Conservation (phyloP, 148 eudicot genomes). For the Polygonum aviculare region DNA sequence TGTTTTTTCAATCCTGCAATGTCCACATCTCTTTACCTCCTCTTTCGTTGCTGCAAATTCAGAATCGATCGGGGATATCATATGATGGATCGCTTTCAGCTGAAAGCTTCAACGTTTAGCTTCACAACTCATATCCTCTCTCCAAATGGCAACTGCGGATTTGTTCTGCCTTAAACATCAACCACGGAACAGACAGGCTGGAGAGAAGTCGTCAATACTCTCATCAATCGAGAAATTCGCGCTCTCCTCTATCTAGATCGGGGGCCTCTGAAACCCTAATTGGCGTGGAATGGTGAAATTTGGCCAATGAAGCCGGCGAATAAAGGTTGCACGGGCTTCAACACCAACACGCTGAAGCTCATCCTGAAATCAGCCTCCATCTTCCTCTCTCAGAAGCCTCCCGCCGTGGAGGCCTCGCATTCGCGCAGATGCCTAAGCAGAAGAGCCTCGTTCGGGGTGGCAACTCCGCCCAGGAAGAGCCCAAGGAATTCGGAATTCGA, state of each 20-base stretch:
- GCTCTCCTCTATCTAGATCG: neutral
- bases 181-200: neutral
- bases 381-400: neutral
- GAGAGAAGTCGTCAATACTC: neutral
- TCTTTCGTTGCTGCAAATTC: too few relatives aligned
- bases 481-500: neutral
- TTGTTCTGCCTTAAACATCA: neutral
- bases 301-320: neutral
- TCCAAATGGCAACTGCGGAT: neutral
- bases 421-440: neutral
- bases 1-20: too few relatives aligned
- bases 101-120: neutral
- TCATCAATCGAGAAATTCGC: neutral
- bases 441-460: neutral
- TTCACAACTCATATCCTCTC: neutral
- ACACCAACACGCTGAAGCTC: neutral
- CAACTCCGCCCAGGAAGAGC: neutral
- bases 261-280: neutral
- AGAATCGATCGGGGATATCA: too few relatives aligned
- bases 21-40: too few relatives aligned
- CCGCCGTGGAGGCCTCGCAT: neutral
- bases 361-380: neutral
- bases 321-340: neutral
- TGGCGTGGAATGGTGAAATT: neutral
- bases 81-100: neutral